phyloP scores from a whole-genome alignment of 192 early-diverging fungal genomes.

The Haplosporangium gracile region DNA sequence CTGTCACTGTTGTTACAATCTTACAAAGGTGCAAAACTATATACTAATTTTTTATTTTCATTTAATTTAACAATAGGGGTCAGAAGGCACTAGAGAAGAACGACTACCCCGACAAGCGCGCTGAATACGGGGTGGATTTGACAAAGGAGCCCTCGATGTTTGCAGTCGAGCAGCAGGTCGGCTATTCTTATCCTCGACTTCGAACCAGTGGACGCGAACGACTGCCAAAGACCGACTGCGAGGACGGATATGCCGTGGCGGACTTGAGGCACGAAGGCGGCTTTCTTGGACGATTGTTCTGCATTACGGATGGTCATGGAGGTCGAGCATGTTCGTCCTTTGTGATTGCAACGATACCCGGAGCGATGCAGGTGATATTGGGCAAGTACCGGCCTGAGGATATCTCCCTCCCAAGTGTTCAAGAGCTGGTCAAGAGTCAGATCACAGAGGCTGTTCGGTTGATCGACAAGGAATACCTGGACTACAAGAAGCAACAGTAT shows the following conservation, averaged over 20 bases:
- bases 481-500: constrained; percentile 64
- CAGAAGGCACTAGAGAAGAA: constrained; percentile 30
- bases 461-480: constrained; percentile 67
- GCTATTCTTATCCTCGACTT: constrained; percentile 69
- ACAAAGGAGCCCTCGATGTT: constrained; percentile 61
- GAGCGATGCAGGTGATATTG: constrained; percentile 60
- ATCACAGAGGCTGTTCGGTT: constrained; percentile 58
- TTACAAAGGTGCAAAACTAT: neutral
- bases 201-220: constrained; percentile 59
- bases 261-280: constrained; percentile 58
- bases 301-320: constrained; percentile 71
- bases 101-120: constrained; percentile 35
- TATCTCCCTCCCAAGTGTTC: constrained; percentile 49
- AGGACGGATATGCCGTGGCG: constrained; percentile 65
- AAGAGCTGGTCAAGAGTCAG: constrained; percentile 58
- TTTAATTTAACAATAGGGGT: neutral
- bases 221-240: constrained; percentile 65
- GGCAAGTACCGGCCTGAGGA: constrained; percentile 50
- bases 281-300: constrained; percentile 62
- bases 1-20: neutral
- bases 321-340: constrained; percentile 68
- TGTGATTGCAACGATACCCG: constrained; percentile 63
- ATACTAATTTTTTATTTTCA: neutral
- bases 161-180: constrained; percentile 67
- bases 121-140: constrained; percentile 52